Evolutionary conservation across 768 basidiomycete genomes (phyloP), one percentile per base, ranked within the genome.

Genomic region (Boletus sp.): DNA sequence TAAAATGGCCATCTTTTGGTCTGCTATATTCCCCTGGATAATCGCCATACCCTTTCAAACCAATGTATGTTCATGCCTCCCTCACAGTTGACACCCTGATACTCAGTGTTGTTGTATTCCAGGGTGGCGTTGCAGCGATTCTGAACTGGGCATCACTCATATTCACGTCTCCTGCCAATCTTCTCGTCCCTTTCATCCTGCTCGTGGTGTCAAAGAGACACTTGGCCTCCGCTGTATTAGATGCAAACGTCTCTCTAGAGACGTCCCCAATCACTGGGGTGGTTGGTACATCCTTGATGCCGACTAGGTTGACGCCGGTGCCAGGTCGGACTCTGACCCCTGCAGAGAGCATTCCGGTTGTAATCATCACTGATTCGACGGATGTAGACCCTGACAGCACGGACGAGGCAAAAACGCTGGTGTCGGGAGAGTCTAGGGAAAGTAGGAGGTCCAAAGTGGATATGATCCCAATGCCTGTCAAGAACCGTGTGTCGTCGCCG

Each of bases 141-240:
- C 42, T 67, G 11, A 67, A 67, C 10, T 67, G 66, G 66, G 63
- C 66, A 5, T 67, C 66, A 4, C 66, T 67, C 14, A 45, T 67
- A 52, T 60, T 67, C 45, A 67, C 66, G 1, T 54, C 63, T 4
- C 66, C 66, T 18, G 53, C 58, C 3, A 67, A 67, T 45, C 66
- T 67, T 18, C 60, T 67, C 45, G 37, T 67, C 9, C 66, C 63
- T 12, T 67, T 68, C 30, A 35, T 67, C 14, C 32, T 67, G 2
- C 65, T 65, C 37, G 55, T 65, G 2, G 32, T 57, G 6, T 67
- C 66, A 7, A 67, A 67, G 28, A 42, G 57, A 47, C 57, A 60
- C 52, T 11, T 30, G 12, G 66, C 66, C 1, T 62, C 66, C 11
- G 66, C 66, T 15, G 49, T 67, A 5, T 29, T 68, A 4, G 66